A percentile compares a stretch with the other conserved stretches of the same genome.
Conservation (phyloP, 23 red algal species). For the Cyanidium caldarium region DNA sequence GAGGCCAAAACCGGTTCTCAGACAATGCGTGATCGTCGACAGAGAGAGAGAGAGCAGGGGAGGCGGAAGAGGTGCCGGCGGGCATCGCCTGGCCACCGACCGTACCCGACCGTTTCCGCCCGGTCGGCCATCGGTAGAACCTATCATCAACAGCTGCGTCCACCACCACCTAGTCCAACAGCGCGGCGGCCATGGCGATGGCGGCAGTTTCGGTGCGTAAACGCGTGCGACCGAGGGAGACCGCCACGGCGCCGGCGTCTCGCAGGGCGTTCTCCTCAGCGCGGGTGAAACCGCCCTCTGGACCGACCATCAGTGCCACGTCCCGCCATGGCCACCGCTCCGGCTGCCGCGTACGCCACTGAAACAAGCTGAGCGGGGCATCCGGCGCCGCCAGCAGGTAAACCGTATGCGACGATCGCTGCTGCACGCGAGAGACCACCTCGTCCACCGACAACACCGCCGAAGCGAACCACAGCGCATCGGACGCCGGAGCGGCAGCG, state of each 20-base stretch:
- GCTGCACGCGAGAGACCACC: not conserved
- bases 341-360: not conserved
- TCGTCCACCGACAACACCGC: not conserved
- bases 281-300: conserved; percentile 71
- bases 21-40: too few relatives aligned
- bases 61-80: too few relatives aligned
- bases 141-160: too few relatives aligned
- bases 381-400: not conserved
- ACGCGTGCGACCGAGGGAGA: conserved; percentile 23
- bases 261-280: conserved; percentile 19
- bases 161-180: too few relatives aligned
- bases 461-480: not conserved
- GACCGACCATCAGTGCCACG: conserved; percentile 26
- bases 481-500: not conserved
- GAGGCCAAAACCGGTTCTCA: too few relatives aligned
- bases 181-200: conserved; percentile 20
- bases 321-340: too few relatives aligned
- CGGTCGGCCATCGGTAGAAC: too few relatives aligned
- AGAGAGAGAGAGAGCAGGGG: too few relatives aligned
- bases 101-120: too few relatives aligned
- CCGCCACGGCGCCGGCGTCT: conserved; percentile 13
- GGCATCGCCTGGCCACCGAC: too few relatives aligned
- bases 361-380: not conserved
- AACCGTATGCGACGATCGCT: not conserved
- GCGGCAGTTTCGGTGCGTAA: conserved; percentile 68